Conservation (phyloP, 176 grass and related monocot genomes). For the Sorghum bicolor region Sorghum_bicolor_NCBIv3 NC_012878.2:40814001-40814500, state of each 20-base stretch:
- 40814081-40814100: background rate
- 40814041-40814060: background rate
- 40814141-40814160: background rate
- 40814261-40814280: background rate
- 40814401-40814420: conserved; percentile 34
- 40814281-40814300: too few species aligned
- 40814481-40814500: too few species aligned
- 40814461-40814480: conserved; percentile 56
- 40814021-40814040: background rate
- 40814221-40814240: background rate
- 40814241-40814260: background rate
- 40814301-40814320: background rate
- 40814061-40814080: background rate
- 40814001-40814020: background rate
- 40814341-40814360: background rate
- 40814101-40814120: background rate
- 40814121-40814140: background rate
- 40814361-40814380: background rate
- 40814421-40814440: conserved; percentile 31
- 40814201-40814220: conserved; percentile 32
- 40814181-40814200: conserved; percentile 7
- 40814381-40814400: background rate
- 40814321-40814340: background rate
- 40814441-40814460: conserved; percentile 16
- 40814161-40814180: conserved; percentile 3